These are phyloP conservation scores for Salvia rosmarinus DNA, from an alignment of 257 asterid genomes.

Conservation along the genomic window DNA sequence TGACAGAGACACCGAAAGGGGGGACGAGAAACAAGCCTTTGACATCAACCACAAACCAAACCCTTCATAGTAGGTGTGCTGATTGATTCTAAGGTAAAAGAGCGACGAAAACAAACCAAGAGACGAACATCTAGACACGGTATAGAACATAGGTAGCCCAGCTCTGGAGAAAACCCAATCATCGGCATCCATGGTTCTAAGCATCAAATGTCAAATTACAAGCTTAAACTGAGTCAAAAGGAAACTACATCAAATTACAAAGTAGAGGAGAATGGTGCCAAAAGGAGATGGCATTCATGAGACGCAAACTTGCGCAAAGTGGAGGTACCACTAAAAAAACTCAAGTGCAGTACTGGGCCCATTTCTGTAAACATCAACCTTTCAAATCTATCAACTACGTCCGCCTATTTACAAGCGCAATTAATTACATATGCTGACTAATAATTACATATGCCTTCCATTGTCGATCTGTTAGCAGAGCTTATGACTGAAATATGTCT, in stretches of 20 bases:
- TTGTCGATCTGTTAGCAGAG: too few species aligned
- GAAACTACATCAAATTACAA: too few species aligned
- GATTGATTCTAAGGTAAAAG: conserved; percentile 25
- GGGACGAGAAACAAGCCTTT: conserved; percentile 23
- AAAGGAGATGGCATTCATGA: too few species aligned
- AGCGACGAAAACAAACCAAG: background rate
- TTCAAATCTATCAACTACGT: too few species aligned
- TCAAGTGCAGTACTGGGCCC: background rate
- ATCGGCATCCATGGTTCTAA: conserved; percentile 41
- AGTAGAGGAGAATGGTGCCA: too few species aligned
- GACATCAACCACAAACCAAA: conserved; percentile 34
- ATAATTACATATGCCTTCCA: too few species aligned
- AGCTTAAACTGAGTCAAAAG: too few species aligned
- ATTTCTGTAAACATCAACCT: too few species aligned
- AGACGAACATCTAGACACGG: conserved; percentile 26
- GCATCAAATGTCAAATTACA: conserved; percentile 26
- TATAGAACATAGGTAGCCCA: conserved; percentile 40
- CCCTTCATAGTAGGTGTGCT: conserved; percentile 32
- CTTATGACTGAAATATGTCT: too few species aligned
- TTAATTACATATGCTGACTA: too few species aligned
- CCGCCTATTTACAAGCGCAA: too few species aligned
- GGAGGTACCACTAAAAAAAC: conserved; percentile 12
- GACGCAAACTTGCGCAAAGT: too few species aligned
- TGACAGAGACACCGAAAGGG: conserved; percentile 56
- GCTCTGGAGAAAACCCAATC: conserved; percentile 48